These are phyloP conservation scores for Rubia yunnanensis DNA, from an alignment of 257 asterid species.

Conservation along the genomic window DNA sequence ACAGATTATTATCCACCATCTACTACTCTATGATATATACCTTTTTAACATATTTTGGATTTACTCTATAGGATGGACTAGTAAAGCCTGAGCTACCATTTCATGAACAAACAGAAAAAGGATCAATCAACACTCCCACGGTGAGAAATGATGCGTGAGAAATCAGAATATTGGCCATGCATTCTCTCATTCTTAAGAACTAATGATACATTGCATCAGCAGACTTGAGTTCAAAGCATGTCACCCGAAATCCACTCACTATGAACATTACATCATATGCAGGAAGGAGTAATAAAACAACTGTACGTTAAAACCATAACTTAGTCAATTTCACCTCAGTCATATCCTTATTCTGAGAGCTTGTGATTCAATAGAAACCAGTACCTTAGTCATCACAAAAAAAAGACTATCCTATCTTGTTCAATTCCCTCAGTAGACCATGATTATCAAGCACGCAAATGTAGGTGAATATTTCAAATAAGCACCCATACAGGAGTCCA, in stretches of 20 bases:
- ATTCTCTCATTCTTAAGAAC: not conserved
- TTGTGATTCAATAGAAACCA: not conserved
- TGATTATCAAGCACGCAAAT: not conserved
- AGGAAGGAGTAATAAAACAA: not conserved
- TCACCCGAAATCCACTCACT: not conserved
- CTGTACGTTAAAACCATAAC: not conserved
- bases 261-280: not conserved
- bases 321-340: not conserved
- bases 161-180: not conserved
- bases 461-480: too few species aligned
- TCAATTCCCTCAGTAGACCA: not conserved
- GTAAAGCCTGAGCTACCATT: not conserved
- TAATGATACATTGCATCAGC: not conserved
- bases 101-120: not conserved
- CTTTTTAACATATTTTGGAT: not conserved
- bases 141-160: not conserved
- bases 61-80: not conserved
- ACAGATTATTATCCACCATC: not conserved
- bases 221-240: not conserved
- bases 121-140: not conserved
- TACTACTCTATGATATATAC: not conserved
- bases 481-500: too few species aligned
- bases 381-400: not conserved
- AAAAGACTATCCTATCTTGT: not conserved
- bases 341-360: not conserved